Conservation (phyloP, 495 filamentous ascomycete genomes). For the Aspergillus sclerotiicarbonarius region DNA sequence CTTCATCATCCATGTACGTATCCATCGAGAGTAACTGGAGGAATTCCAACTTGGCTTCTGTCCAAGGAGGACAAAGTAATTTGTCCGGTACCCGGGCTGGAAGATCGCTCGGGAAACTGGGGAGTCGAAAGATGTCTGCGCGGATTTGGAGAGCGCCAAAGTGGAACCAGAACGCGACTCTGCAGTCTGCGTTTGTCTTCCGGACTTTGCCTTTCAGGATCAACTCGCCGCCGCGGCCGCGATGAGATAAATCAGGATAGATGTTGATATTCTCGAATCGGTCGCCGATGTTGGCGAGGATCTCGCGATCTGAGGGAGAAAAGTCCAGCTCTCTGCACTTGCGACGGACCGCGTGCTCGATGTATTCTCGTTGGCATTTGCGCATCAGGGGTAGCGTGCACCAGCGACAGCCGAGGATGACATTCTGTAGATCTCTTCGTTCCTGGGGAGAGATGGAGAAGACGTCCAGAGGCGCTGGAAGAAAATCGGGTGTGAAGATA, state of each 20-base stretch:
- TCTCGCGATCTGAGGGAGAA: slow-evolving; percentile 16
- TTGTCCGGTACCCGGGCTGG: slow-evolving; percentile 40
- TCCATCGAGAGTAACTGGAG: slow-evolving; percentile 32
- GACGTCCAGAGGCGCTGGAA: slow-evolving; percentile 36
- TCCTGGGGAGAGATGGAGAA: slow-evolving; percentile 25
- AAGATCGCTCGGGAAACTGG: slow-evolving; percentile 18
- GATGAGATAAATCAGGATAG: slow-evolving; percentile 15
- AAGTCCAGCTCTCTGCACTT: slow-evolving; percentile 30
- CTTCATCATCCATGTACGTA: slow-evolving; percentile 38
- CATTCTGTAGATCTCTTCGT: slow-evolving; percentile 29
- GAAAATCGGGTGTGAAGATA: slow-evolving; percentile 39
- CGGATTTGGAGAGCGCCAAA: slow-evolving; percentile 37
- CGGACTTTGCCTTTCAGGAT: slow-evolving; percentile 20
- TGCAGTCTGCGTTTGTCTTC: slow-evolving; percentile 7
- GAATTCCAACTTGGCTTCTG: slow-evolving; percentile 39
- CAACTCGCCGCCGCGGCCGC: slow-evolving; percentile 30
- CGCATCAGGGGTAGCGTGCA: slow-evolving; percentile 42
- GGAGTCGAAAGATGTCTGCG: slow-evolving; percentile 34
- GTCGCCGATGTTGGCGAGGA: slow-evolving; percentile 19
- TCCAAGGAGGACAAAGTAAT: slow-evolving; percentile 45
- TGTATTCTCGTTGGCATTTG: slow-evolving; percentile 39
- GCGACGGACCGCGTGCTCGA: slow-evolving; percentile 30
- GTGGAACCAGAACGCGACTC: slow-evolving; percentile 28
- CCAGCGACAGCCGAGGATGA: slow-evolving; percentile 44
- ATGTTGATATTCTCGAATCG: neutral